A percentile compares a stretch with the other conserved stretches of the same genome.
Conservation (phyloP, 2,329 filamentous ascomycete genomes). For the Cyanodermella asteris region DNA sequence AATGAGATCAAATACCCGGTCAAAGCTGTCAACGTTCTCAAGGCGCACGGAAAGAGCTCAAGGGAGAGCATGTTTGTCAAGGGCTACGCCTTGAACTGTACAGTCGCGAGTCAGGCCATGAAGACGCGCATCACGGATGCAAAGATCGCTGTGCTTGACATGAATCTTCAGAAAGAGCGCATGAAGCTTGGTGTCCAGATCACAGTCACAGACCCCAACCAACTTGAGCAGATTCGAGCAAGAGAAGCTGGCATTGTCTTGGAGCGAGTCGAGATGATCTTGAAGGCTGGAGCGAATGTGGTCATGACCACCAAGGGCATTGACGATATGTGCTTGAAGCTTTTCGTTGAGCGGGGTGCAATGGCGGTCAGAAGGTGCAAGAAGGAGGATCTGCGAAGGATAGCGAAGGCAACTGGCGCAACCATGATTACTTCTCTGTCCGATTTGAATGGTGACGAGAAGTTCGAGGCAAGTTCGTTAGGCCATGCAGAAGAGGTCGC, state of each 20-base stretch:
- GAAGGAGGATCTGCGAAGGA: slow-evolving; percentile 91
- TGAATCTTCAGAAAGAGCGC: slow-evolving; percentile 95
- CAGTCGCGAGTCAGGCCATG: slow-evolving; percentile 96
- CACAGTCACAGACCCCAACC: slow-evolving; percentile 88
- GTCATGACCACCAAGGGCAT: slow-evolving; percentile 96
- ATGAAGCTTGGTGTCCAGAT: slow-evolving; percentile 99
- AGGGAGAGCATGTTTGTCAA: slow-evolving; percentile 79
- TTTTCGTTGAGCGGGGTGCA: slow-evolving; percentile 80
- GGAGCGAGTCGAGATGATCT: slow-evolving; percentile 87
- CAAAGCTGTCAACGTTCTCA: slow-evolving; percentile 96
- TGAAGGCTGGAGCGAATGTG: slow-evolving; percentile 93
- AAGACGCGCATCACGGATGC: slow-evolving; percentile 76
- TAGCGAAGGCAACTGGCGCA: slow-evolving; percentile 87
- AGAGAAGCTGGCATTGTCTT: slow-evolving; percentile 83
- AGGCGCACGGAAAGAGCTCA: slow-evolving; percentile 86
- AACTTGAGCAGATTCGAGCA: slow-evolving; percentile 89
- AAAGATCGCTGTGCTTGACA: slow-evolving; percentile 91
- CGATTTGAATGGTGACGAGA: slow-evolving; percentile 92
- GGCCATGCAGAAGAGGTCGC: slow-evolving; percentile 85
- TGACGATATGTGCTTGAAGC: slow-evolving; percentile 83
- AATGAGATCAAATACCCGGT: slow-evolving; percentile 91
- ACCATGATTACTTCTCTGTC: slow-evolving; percentile 84
- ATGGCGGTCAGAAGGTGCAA: slow-evolving; percentile 95
- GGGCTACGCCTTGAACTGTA: slow-evolving; percentile 96
- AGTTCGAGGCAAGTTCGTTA: slow-evolving; percentile 74